Conservation (phyloP, 108 stramenopile genomes). For the Cylindrotheca fusiformis region DNA sequence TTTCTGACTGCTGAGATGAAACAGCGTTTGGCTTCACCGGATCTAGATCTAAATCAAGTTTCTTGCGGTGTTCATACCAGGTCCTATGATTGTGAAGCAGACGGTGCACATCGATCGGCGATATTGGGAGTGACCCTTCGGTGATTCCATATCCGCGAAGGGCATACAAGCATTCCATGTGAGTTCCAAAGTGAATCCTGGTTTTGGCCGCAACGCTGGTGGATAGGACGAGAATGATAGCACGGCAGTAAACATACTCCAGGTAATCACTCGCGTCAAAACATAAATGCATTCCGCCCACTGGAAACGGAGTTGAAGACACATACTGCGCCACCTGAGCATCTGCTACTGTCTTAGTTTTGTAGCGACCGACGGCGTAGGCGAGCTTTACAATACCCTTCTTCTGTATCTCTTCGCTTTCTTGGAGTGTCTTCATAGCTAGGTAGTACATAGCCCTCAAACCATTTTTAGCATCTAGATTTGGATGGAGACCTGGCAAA, state of each 20-base stretch:
- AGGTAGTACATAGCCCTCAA: slow-evolving; percentile 27
- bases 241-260: neutral
- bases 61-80: too few relatives aligned
- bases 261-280: neutral
- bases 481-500: neutral
- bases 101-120: neutral
- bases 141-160: slow-evolving; percentile 20
- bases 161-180: slow-evolving; percentile 17
- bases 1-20: neutral
- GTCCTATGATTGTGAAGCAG: neutral
- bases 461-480: slow-evolving; percentile 7
- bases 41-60: too few relatives aligned
- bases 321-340: neutral
- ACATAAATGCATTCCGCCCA: neutral
- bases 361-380: neutral
- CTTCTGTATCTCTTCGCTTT: slow-evolving; percentile 17
- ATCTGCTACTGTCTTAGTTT: neutral
- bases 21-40: too few relatives aligned
- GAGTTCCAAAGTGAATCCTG: slow-evolving; percentile 17
- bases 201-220: neutral
- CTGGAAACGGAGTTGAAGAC: neutral
- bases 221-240: neutral
- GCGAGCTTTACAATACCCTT: slow-evolving; percentile 7
- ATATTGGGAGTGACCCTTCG: neutral
- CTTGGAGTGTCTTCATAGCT: slow-evolving; percentile 3